Percentiles rank a stretch among this genome's conserved stretches.
Evolutionary conservation across 1,139 yeast genomes (phyloP).

Genomic region (Geotrichum bryndzae): DNA sequence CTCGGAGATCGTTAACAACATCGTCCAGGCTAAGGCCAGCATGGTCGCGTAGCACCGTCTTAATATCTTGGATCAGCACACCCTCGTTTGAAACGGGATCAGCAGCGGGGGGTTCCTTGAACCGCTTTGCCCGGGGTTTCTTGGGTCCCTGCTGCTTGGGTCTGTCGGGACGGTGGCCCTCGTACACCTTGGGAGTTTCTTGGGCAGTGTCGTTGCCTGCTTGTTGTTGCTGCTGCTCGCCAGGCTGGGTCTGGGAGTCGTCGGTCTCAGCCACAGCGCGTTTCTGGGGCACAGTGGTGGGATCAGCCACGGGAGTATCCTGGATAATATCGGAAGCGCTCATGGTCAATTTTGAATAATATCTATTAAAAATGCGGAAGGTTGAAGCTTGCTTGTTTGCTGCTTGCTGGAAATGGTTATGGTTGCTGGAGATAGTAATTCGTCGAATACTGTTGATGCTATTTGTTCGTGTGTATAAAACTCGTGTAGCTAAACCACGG

Average conservation of each 20-base stretch:
- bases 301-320: neutral
- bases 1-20: constrained; percentile 57
- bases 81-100: constrained; percentile 83
- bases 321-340: neutral
- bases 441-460: neutral
- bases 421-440: neutral
- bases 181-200: neutral
- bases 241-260: neutral
- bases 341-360: neutral
- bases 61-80: constrained; percentile 68
- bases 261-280: neutral
- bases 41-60: constrained; percentile 46
- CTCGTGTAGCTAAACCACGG: neutral
- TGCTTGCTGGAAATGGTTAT: neutral
- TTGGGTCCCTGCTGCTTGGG: constrained; percentile 19
- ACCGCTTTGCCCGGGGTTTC: constrained; percentile 42
- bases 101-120: constrained; percentile 49
- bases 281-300: neutral
- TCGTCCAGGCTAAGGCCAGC: constrained; percentile 41
- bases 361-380: neutral
- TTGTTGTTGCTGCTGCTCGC: neutral
- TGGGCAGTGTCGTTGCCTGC: neutral
- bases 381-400: neutral
- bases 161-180: constrained; percentile 4
- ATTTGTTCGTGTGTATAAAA: neutral